Conservation (phyloP, 306 rosid species). For the Spatholobus suberectus region DNA sequence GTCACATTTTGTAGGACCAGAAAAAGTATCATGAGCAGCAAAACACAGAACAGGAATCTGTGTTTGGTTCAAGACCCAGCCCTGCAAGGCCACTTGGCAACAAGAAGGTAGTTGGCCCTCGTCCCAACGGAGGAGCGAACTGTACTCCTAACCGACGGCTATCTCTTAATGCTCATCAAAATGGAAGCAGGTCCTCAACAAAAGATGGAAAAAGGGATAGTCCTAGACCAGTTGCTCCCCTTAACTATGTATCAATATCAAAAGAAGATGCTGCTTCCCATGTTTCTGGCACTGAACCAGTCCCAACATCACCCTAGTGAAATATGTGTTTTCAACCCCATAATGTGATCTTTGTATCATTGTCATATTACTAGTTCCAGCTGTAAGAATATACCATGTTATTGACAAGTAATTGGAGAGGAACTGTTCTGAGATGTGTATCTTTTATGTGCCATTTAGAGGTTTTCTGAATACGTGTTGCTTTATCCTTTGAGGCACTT, state of each 20-base stretch:
- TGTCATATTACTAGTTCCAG: constrained; percentile 48
- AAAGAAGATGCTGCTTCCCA: constrained; percentile 85
- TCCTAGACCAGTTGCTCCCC: constrained; percentile 68
- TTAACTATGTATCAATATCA: constrained; percentile 69
- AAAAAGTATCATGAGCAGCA: constrained; percentile 79
- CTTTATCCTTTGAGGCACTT: constrained; percentile 19
- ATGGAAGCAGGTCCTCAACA: constrained; percentile 65
- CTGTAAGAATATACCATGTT: constrained; percentile 55
- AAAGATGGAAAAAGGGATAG: constrained; percentile 78
- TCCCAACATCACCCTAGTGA: constrained; percentile 67
- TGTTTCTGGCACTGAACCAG: constrained; percentile 69
- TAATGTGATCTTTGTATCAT: constrained; percentile 48
- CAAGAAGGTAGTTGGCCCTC: constrained; percentile 89
- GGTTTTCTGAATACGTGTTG: constrained; percentile 46
- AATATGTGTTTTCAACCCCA: constrained; percentile 38
- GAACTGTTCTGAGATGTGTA: constrained; percentile 49
- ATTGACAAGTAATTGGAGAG: constrained; percentile 48
- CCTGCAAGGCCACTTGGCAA: constrained; percentile 75
- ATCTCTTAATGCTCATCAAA: constrained; percentile 78
- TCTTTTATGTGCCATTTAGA: constrained; percentile 53
- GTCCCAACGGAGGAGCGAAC: constrained; percentile 71
- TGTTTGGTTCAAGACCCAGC: constrained; percentile 66
- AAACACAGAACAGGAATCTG: constrained; percentile 71
- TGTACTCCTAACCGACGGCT: constrained; percentile 82
- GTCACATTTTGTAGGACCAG: constrained; percentile 69